Evolutionary conservation across 2,329 filamentous ascomycete genomes (phyloP).

Genomic region (Leptoxyphium fumago): DNA sequence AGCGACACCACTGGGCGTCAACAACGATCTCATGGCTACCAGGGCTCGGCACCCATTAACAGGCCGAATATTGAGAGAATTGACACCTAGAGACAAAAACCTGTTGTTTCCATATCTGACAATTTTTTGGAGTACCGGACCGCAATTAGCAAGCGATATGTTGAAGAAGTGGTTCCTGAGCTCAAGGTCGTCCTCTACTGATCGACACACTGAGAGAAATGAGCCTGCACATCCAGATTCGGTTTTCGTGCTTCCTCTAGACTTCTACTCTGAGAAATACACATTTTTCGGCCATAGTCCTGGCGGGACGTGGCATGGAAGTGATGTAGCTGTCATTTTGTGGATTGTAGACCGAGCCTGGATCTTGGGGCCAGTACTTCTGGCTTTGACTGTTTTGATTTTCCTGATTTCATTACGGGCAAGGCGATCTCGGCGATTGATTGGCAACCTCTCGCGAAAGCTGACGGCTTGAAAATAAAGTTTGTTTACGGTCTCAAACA

Average conservation of each 20-base stretch:
- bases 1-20: slow-evolving; percentile 57
- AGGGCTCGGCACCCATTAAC: slow-evolving; percentile 11
- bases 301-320: slow-evolving; percentile 19
- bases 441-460: too few species aligned
- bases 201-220: background rate
- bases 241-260: slow-evolving; percentile 13
- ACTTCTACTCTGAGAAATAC: slow-evolving; percentile 18
- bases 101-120: slow-evolving; percentile 16
- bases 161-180: slow-evolving; percentile 11
- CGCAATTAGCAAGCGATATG: slow-evolving; percentile 15
- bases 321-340: slow-evolving; percentile 15
- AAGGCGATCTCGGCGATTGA: too few species aligned
- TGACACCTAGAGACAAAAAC: slow-evolving; percentile 8
- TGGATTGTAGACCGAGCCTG: slow-evolving; percentile 12
- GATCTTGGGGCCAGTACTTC: background rate
- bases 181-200: background rate
- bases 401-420: too few species aligned
- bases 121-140: slow-evolving; percentile 19
- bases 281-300: slow-evolving; percentile 19
- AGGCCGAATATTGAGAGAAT: slow-evolving; percentile 8
- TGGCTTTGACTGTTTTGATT: background rate
- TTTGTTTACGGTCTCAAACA: too few species aligned
- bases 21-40: slow-evolving; percentile 56
- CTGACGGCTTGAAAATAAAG: too few species aligned
- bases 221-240: background rate